Conservation (phyloP, 148 eudicot species). For the Linanthus parryae region DNA sequence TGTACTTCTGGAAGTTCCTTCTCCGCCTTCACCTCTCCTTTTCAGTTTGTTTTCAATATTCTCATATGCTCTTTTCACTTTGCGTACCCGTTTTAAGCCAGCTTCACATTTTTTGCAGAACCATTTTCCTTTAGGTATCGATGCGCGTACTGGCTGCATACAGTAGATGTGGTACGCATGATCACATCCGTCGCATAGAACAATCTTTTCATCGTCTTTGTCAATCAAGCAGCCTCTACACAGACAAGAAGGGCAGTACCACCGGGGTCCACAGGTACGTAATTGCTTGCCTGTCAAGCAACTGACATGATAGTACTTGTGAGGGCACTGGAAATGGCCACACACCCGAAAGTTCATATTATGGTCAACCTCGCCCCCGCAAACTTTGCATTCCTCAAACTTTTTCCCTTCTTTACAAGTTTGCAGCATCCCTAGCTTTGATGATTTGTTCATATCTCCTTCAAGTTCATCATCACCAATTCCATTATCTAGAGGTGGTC, state of each 20-base stretch:
- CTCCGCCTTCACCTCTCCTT: constrained; percentile 20
- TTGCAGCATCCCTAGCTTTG: constrained; percentile 28
- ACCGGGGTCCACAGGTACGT: constrained; percentile 44
- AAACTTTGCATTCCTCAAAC: constrained; percentile 44
- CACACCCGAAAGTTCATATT: constrained; percentile 52
- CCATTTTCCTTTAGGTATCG: constrained; percentile 72
- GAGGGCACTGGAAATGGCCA: constrained; percentile 59
- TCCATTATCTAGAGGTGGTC: constrained; percentile 17
- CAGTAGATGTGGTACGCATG: constrained; percentile 87
- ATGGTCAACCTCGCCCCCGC: constrained; percentile 28
- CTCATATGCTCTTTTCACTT: constrained; percentile 42
- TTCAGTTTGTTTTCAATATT: constrained; percentile 24
- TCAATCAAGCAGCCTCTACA: constrained; percentile 77
- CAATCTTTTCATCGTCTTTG: constrained; percentile 66
- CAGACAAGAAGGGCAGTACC: constrained; percentile 98
- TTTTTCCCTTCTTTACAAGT: constrained; percentile 30
- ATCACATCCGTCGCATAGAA: constrained; percentile 91
- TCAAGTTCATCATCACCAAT: constrained; percentile 17
- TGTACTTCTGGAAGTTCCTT: constrained; percentile 5
- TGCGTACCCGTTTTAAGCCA: constrained; percentile 44
- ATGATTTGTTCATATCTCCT: constrained; percentile 37
- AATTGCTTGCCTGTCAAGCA: constrained; percentile 73
- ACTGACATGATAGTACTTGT: constrained; percentile 64
- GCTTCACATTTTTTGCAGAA: constrained; percentile 68
- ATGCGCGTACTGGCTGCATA: constrained; percentile 59